A percentile compares a stretch with the other conserved stretches of the same genome.
Conservation (phyloP, 352 stramenopile species). For the Pilasporangium apinafurcum region DNA sequence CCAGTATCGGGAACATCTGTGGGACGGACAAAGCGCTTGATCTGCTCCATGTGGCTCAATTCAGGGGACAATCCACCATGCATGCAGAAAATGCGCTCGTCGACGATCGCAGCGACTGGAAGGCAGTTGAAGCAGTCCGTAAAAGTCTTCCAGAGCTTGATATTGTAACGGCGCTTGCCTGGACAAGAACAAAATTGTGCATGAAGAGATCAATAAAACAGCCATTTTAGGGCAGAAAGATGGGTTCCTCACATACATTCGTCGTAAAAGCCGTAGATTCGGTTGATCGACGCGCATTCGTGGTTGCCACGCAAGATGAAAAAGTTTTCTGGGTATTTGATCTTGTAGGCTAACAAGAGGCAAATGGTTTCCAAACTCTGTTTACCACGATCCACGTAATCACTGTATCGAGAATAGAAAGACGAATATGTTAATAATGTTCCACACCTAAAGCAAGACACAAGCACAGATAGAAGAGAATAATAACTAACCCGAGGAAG, state of each 20-base stretch:
- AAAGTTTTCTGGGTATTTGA: slow-evolving; percentile 98
- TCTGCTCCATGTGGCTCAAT: slow-evolving; percentile 89
- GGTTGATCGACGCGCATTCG: slow-evolving; percentile 97
- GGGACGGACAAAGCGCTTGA: slow-evolving; percentile 92
- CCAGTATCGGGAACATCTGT: slow-evolving; percentile 88
- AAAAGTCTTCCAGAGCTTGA: slow-evolving; percentile 98
- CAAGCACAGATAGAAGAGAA: slow-evolving; percentile 21
- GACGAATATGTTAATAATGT: no score
- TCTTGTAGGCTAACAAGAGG: slow-evolving; percentile 97
- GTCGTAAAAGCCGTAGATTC: slow-evolving; percentile 54
- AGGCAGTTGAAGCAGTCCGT: slow-evolving; percentile 92
- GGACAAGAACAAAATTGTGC: no score
- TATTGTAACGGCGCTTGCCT: slow-evolving; percentile 92
- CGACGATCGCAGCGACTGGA: slow-evolving; percentile 96
- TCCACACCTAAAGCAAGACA: no score
- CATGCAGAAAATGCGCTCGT: slow-evolving; percentile 99
- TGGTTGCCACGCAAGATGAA: slow-evolving; percentile 98
- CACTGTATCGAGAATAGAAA: slow-evolving; percentile 12
- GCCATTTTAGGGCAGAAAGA: no score
- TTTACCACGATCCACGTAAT: slow-evolving; percentile 95
- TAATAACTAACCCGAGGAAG: slow-evolving; percentile 48
- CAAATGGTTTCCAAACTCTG: slow-evolving; percentile 98
- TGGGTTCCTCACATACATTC: not conserved
- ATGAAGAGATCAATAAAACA: no score
- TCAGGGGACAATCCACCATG: slow-evolving; percentile 96